Evolutionary conservation across 306 rosid species (phyloP), one percentile per base, ranked within the genome.

Genomic region (Ochetophila trinervis): DNA sequence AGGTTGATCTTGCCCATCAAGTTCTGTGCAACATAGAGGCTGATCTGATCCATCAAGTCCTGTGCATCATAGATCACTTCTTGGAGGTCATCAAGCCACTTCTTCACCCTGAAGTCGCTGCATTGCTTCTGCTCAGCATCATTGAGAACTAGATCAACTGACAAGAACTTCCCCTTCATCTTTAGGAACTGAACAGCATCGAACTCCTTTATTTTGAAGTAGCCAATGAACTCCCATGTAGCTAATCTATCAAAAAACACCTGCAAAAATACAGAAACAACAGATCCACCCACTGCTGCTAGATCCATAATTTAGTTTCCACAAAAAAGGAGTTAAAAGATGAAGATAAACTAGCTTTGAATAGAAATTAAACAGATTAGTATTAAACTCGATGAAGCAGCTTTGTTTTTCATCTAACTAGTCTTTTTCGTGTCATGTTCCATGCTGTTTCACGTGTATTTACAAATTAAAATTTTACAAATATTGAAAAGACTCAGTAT

Each of bases 111-210:
- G 9, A 16, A 13, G 17, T 73, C 14, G 3, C 42, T 24, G 16
- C 45, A 42, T 15, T 73, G 67, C 56, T 47, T 65, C 45, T 57
- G 66, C 16, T 73, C 71, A 10, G 77, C 77, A 35, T 73, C 71
- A 45, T 18, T 57, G n/a, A 48, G 54, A 4, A 65, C 55, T 1
- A 53, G 57, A 50, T 50, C 45, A 32, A 57, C 53, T 0, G 48
- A 50, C 8, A 32, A 42, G 32, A 57, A n/a, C 5, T 40, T 21
- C 2, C 14, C 35, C 44, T 58, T 51, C 52, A 73, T 48, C 71
- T 8, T 57, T 0, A 1, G 34, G 13, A 64, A 44, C 2, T 57
- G 48, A 7, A 22, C 6, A 0, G 2, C 44, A n/a, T 3, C 36
- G 3, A 16, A 47, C n/a, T 49, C 54, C 3, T 9, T 34, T 24